A percentile compares a stretch with the other conserved stretches of the same genome.
Conservation (phyloP, 1,284 basidiomycete genomes). For the Bondarzewia mesenterica region DNA sequence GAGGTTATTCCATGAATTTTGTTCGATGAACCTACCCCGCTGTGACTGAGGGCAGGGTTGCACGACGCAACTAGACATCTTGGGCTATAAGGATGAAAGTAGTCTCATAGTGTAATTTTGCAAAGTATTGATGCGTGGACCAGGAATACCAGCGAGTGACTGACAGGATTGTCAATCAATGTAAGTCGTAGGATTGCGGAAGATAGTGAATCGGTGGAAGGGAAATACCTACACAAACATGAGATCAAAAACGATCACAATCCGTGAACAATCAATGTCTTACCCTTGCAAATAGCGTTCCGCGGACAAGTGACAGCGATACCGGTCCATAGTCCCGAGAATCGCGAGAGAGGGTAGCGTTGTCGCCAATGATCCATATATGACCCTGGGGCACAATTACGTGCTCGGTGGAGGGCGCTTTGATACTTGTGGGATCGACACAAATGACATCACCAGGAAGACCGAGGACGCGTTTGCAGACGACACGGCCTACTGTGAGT, state of each 20-base stretch:
- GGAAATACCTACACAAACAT: slow-evolving; percentile 45
- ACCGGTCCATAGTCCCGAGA: slow-evolving; percentile 91
- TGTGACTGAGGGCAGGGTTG: no score
- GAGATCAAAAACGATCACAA: not conserved
- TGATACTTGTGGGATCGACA: slow-evolving; percentile 72
- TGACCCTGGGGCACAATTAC: slow-evolving; percentile 75
- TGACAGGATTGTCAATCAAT: slow-evolving; percentile 34
- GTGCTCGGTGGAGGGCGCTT: slow-evolving; percentile 57
- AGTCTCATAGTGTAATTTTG: no score
- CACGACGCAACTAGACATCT: no score
- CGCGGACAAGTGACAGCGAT: slow-evolving; percentile 74
- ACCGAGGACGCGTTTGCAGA: slow-evolving; percentile 91
- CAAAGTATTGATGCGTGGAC: no score
- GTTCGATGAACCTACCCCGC: slow-evolving; percentile 35
- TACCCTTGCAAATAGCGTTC: slow-evolving; percentile 74
- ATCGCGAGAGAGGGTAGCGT: slow-evolving; percentile 77
- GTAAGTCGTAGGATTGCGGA: slow-evolving; percentile 38
- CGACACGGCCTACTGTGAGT: slow-evolving; percentile 54
- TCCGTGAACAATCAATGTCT: slow-evolving; percentile 17
- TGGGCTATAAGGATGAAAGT: no score
- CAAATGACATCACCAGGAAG: slow-evolving; percentile 87
- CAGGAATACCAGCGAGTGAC: no score
- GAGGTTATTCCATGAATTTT: slow-evolving; percentile 93
- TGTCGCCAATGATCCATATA: slow-evolving; percentile 93
- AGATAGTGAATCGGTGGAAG: slow-evolving; percentile 33